Evolutionary conservation across 805 yeast genomes (phyloP).

Genomic region (Metschnikowia matae): DNA sequence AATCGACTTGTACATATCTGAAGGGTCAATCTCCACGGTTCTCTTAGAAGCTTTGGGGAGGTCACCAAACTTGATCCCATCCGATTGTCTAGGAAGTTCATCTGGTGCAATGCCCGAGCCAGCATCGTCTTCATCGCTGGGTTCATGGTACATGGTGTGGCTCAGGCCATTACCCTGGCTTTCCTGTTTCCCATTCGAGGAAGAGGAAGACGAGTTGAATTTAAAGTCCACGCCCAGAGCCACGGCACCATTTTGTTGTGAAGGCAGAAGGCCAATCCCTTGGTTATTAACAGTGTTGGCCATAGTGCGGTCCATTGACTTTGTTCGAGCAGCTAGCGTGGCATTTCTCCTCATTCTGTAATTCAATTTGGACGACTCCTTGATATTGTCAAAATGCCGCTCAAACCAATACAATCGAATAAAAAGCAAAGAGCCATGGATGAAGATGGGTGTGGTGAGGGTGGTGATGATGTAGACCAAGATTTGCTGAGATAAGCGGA

Average conservation of each 20-base stretch:
- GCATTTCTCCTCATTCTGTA: conserved; percentile 79
- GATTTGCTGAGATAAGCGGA: conserved; percentile 77
- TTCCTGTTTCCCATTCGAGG: conserved; percentile 8
- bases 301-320: conserved; percentile 25
- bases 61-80: conserved; percentile 54
- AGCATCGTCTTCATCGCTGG: conserved; percentile 34
- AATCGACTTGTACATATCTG: conserved; percentile 80
- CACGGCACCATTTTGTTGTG: background rate
- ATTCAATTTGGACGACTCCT: conserved; percentile 69
- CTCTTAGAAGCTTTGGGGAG: conserved; percentile 54
- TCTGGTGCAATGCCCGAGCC: conserved; percentile 1
- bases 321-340: conserved; percentile 56
- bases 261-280: conserved; percentile 21
- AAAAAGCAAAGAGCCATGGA: conserved; percentile 74
- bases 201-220: conserved; percentile 9
- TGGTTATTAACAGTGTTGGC: conserved; percentile 30
- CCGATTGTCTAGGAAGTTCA: background rate
- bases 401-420: conserved; percentile 87
- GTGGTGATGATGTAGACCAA: conserved; percentile 58
- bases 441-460: conserved; percentile 81
- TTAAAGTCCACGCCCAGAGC: conserved; percentile 1
- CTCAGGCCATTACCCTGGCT: conserved; percentile 9
- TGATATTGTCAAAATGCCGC: conserved; percentile 78
- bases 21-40: conserved; percentile 54
- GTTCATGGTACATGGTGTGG: conserved; percentile 37